Evolutionary conservation across 1,284 basidiomycete genomes (phyloP), one percentile per base, ranked within the genome.

Genomic region (Cryptococcus hybrid): DNA sequence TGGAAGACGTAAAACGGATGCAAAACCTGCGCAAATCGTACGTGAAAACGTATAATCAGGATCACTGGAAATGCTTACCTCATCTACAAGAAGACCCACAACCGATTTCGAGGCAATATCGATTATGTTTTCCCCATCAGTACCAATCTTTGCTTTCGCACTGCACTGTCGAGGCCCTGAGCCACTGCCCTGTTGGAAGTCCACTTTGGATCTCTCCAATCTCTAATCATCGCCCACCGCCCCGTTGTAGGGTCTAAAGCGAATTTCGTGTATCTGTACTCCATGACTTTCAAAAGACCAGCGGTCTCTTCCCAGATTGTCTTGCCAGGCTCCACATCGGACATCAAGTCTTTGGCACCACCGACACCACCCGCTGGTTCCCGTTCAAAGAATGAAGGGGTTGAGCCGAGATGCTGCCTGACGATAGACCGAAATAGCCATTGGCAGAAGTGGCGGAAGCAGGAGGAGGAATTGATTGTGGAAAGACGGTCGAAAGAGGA

Each of bases 1-100:
- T 99, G 96, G 76, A 99, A 99, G 56, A 99, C 89, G 72, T 96
- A 97, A 79, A 97, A 97, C 0, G 93, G 93, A 73, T 97, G 93
- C 38, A 97, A 88, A 52, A 93, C 84, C 88, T 90, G 56, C 7
- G 40, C 24, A 39, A 37, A 51, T 11, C 24, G 7, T 7, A 8
- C 37, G 45, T 48, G 47, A 43, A 8, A n/a, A 15, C 18, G 24
- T 47, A 44, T 3, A 30, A 61, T 57, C n/a, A 55, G 59, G 59
- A 59, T 47, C 63, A 60, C 51, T 67, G 60, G 53, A 61, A n/a
- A 52, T 61, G 46, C 79, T 54, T 72, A 92, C 92, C 83, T 97
- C 96, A 67, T 99, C 93, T 44, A 98, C 80, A 9, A 99, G 82
- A 1, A 99, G 83, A 30, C 85, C 82, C n/a, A 86, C 64, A 1